Base-by-base conservation (phyloP, 2,329 filamentous ascomycete genomes). In the Fusarium nygamai region DNA sequence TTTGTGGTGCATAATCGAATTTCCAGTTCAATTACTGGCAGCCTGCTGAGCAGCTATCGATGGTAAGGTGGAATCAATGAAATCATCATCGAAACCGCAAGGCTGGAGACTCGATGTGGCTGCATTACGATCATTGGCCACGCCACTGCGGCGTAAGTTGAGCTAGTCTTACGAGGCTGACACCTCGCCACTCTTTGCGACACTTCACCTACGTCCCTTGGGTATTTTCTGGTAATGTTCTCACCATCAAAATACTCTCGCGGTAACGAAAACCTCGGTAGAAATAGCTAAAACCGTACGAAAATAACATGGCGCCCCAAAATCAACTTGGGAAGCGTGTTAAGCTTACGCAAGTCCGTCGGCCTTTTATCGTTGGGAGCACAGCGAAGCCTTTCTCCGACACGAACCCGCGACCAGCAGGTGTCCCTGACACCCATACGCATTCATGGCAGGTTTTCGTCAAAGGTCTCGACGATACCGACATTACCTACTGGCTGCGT, bases 371-470 rank as follows among this genome's bases (percentile, higher is more conserved):
- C 74, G 94, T 93, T 82, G 94, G 94, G 81, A 94, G 91, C 71
- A 94, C 96, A 71, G 94, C 96, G 27, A 88, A 90, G 53, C 92
- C 91, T 47, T 95, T 95, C 84, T 92, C 94, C 82, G 92, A 94
- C 59, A 90, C 92, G 76, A 93, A 94, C 80, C 94, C 94, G 62
- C 92, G 93, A 79, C 94, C 94, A 5, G 86, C 91, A 29, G 89
- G 91, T 80, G 90, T 94, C 8, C 94, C 96, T 31, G 89, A 94
- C 71, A 95, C 97, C 83, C 96, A 99, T 86, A 98, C 96, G 38
- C 97, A 98, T 86, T 94, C 93, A 72, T 99, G 96, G 96, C 92
- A 93, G 79, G 94, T 98, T 73, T 98, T 97, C 82, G 94, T 99
- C 66, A 93, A 93, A 80, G 94, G 95, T 53, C 88, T 98, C 61